phyloP scores from a whole-genome alignment of 1,139 yeast species.

The Hyphopichia buzzinii region DNA sequence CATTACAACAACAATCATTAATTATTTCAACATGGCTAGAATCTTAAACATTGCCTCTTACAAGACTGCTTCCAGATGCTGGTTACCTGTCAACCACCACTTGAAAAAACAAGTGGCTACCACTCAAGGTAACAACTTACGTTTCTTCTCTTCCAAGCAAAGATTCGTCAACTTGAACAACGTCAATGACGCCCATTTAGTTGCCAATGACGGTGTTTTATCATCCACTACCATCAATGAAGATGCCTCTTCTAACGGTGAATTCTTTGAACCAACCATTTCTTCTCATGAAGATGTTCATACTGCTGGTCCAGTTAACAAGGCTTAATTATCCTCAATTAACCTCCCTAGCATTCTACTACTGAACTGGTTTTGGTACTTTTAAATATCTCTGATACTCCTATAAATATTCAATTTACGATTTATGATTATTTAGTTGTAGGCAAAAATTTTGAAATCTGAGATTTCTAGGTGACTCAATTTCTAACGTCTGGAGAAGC shows the following conservation, averaged over 20 bases:
- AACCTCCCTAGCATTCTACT: not conserved
- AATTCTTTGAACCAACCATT: conserved; percentile 40
- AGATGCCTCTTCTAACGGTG: conserved; percentile 16
- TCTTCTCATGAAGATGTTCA: conserved; percentile 41
- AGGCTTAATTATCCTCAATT: conserved; percentile 14
- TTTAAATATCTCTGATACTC: not conserved
- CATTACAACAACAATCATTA: too few species aligned
- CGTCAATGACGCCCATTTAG: conserved; percentile 29
- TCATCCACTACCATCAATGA: conserved; percentile 12
- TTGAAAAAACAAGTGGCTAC: conserved; percentile 10
- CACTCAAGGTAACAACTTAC: conserved; percentile 9
- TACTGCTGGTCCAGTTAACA: conserved; percentile 49
- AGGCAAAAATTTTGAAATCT: too few species aligned
- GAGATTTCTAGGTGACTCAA: too few species aligned
- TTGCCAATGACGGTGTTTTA: conserved; percentile 38
- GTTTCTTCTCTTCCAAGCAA: conserved; percentile 39
- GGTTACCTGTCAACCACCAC: conserved; percentile 32
- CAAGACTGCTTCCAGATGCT: conserved; percentile 47
- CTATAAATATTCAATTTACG: conserved; percentile 5
- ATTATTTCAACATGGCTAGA: conserved; percentile 15
- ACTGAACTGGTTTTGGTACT: not conserved
- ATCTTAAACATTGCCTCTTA: conserved; percentile 35
- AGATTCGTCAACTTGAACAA: conserved; percentile 38
- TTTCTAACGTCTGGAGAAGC: too few species aligned
- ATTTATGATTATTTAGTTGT: conserved; percentile 2